These are phyloP conservation scores for Coccomyxa sp. DNA, from an alignment of 139 green algal species.

Conservation along the genomic window DNA sequence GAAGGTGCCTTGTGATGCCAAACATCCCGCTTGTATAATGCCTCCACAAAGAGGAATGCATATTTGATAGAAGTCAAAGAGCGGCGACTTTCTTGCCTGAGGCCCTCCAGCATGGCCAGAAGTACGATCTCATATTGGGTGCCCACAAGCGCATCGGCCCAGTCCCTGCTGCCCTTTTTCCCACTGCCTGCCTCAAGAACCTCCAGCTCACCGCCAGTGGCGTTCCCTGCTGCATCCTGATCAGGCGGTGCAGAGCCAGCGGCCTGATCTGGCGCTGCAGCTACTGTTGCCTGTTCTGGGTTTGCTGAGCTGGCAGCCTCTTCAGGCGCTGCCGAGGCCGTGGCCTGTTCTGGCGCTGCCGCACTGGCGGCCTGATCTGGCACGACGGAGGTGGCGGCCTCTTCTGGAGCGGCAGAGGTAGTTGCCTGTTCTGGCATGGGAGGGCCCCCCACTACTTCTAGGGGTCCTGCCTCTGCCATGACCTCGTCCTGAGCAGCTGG, in stretches of 20 bases:
- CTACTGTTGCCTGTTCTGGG: background rate
- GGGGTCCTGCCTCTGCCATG: too few species aligned
- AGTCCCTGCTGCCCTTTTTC: background rate
- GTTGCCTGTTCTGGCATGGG: too few species aligned
- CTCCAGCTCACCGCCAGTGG: background rate
- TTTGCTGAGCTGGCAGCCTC: background rate
- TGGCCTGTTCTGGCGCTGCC: too few species aligned
- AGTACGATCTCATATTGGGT: conserved; percentile 54
- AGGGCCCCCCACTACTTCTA: too few species aligned
- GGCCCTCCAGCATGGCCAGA: conserved; percentile 39
- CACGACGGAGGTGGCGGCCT: too few species aligned
- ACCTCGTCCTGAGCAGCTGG: too few species aligned
- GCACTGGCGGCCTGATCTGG: too few species aligned
- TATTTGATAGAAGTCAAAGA: too few species aligned
- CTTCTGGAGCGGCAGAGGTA: too few species aligned
- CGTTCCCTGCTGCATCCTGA: background rate
- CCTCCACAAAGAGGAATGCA: too few species aligned
- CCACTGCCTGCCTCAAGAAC: background rate
- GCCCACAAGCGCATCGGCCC: conserved; percentile 4
- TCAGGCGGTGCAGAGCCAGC: background rate
- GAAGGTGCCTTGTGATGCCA: too few species aligned
- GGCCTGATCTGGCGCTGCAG: background rate
- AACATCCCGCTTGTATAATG: too few species aligned
- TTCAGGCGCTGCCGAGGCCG: background rate
- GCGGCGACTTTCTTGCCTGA: conserved; percentile 13